Base-by-base conservation (phyloP, 2,329 filamentous ascomycete genomes). In the Colletotrichum theobromicola region DNA sequence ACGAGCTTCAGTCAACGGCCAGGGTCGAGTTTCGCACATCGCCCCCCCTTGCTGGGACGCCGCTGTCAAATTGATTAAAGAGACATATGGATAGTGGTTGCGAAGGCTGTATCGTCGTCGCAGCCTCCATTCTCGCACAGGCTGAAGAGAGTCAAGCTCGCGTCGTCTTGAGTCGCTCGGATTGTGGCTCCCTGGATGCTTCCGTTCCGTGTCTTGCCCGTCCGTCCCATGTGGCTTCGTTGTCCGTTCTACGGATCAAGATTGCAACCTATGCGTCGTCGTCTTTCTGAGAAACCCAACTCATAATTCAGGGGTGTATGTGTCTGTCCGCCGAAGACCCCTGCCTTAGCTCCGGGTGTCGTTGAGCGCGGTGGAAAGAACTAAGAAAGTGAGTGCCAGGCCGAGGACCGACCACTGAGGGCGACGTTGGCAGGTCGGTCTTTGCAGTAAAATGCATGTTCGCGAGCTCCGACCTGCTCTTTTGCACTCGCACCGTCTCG, bases 261-360 rank as follows among this genome's bases (percentile, higher is more conserved):
- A 64, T 46, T 64, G 35, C 34, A 64, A 30, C 35, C 61, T 50
- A 15, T 50, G 24, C 37, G 37, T 67, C 63, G 42, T 42, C 50
- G 21, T 35, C 55, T 50, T 30, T 70, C 24, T 37, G 42, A 63
- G 16, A 35, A 65, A 18, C 50, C 21, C 28, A 60, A 15, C 50
- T 35, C 32, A 63, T 61, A 58, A 65, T 34, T 75, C 63, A 75
- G 72, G 72, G 72, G 68, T 46, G 37, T 53, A 50, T 50, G 53
- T 62, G 55, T 66, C 72, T 35, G 72, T 21, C 70, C 34, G 34
- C 26, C 37, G n/a, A 37, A 15, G 28, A 72, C 73, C 73, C 73
- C 73, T 75, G 70, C 70, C 60, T 75, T 75, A 75, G 73, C 34
- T 32, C 53, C 73, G 70, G 70, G 30, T 68, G 65, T 63, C 70